Percentiles rank a stretch among this genome's conserved stretches.
These are phyloP conservation scores for Lasiosphaeria hispida DNA, from an alignment of 495 filamentous ascomycete genomes.

Conservation along the genomic window DNA sequence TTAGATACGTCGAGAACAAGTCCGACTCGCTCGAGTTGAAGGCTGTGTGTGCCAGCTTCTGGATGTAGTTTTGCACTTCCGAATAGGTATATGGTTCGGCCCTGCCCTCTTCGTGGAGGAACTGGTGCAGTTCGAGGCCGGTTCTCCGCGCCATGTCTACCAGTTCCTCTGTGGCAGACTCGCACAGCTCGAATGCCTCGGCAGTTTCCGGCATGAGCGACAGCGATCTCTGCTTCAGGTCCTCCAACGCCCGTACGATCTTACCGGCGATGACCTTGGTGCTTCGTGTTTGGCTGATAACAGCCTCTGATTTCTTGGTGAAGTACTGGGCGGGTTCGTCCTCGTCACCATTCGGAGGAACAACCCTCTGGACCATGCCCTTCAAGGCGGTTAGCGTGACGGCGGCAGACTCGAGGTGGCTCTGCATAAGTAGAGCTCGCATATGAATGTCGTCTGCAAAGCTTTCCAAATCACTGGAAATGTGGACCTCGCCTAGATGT, in stretches of 20 bases:
- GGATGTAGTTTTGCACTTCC: conserved; percentile 63
- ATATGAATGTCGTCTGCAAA: conserved; percentile 78
- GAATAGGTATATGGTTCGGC: conserved; percentile 61
- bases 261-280: conserved; percentile 83
- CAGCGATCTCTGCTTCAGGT: conserved; percentile 73
- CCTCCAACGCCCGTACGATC: conserved; percentile 70
- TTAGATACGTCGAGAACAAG: conserved; percentile 65
- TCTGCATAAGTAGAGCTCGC: conserved; percentile 71
- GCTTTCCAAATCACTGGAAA: conserved; percentile 66
- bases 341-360: conserved; percentile 51
- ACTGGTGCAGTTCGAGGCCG: conserved; percentile 60
- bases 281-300: conserved; percentile 73
- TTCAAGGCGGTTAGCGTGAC: conserved; percentile 62
- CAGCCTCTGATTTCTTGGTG: conserved; percentile 64
- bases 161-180: conserved; percentile 62
- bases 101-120: conserved; percentile 74
- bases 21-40: conserved; percentile 55
- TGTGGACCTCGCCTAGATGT: conserved; percentile 79
- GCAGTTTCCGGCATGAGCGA: conserved; percentile 62
- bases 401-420: conserved; percentile 75
- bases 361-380: conserved; percentile 61
- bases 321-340: conserved; percentile 68
- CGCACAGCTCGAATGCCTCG: conserved; percentile 54
- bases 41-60: conserved; percentile 49
- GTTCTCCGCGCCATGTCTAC: conserved; percentile 63